These are phyloP conservation scores for Malassezia japonica DNA, from an alignment of 1,284 basidiomycete genomes.

Conservation along the genomic window DNA sequence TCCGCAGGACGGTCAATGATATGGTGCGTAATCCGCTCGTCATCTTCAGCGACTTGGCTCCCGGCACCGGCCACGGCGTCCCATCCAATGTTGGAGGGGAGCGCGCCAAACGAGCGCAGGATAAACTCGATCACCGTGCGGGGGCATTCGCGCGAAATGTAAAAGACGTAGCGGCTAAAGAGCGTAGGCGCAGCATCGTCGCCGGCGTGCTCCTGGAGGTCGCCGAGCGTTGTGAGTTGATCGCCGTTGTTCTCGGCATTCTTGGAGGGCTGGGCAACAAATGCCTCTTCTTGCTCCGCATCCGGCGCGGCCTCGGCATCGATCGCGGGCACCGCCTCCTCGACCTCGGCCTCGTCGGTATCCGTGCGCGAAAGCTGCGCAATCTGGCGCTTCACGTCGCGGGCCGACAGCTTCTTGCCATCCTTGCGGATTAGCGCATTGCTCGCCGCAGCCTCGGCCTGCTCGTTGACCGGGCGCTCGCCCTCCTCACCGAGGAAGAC, in stretches of 20 bases:
- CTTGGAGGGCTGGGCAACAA: constrained; percentile 54
- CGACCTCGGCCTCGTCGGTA: constrained; percentile 19
- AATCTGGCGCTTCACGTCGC: constrained; percentile 53
- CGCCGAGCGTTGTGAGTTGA: constrained; percentile 67
- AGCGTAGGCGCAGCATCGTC: constrained; percentile 50
- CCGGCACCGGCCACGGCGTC: constrained; percentile 67
- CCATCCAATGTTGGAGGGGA: constrained; percentile 71
- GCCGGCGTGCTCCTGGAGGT: constrained; percentile 48
- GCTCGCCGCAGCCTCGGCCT: constrained; percentile 17
- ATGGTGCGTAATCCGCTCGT: constrained; percentile 77
- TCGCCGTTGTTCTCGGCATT: constrained; percentile 53
- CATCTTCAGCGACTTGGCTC: constrained; percentile 61
- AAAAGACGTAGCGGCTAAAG: constrained; percentile 83
- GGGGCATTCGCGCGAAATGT: constrained; percentile 86
- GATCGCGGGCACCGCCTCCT: constrained; percentile 21
- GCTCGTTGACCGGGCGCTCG: constrained; percentile 8
- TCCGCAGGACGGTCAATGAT: constrained; percentile 76
- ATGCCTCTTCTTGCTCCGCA: constrained; percentile 19
- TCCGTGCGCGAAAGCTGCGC: constrained; percentile 26
- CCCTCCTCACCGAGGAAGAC: constrained; percentile 17
- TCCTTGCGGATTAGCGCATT: constrained; percentile 24
- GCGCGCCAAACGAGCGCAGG: constrained; percentile 71
- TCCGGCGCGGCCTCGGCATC: constrained; percentile 18
- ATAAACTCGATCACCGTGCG: constrained; percentile 90
- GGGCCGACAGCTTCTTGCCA: constrained; percentile 51